Evolutionary conservation across 148 eudicot genomes (phyloP), one percentile per base, ranked within the genome.

Genomic region (Vaccinium myrtillus): DNA sequence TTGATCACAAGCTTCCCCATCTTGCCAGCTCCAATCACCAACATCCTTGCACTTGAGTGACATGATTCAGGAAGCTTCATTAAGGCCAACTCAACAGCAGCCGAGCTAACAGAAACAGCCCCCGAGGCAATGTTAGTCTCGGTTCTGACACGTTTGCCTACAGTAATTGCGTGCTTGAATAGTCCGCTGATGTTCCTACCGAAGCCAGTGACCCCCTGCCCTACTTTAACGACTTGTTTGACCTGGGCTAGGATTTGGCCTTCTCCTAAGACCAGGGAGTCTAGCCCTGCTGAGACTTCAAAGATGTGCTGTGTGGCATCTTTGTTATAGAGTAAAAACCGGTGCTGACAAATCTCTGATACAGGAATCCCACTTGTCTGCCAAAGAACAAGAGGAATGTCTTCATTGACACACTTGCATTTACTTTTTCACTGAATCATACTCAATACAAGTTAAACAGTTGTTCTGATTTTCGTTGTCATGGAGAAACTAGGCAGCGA

Each of bases 201-300:
- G 67, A 96, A 96, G 65, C 99, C 99, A 79, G 89, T 90, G 50
- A 93, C 97, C 13, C 98, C 98, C 87, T 96, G 98, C 1, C 99
- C 98, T 63, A 94, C 94, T 90, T 91, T 94, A 46, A 94, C 99
- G 6, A 96, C 99, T 90, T 94, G 99, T 84, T 96, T 96, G 59
- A 96, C 99, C 85, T 96, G 99, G 81, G 99, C 95, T 71, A 96
- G 98, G 55, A 96, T 96, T 81, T 96, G 99, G 75, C 99, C 99
- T 87, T 96, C 99, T 79, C 99, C 99, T 78, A 96, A 77, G 3
- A 96, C 99, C 87, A 96, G 86, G 70, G 99, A 96, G 87, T 96
- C 99, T 39, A 96, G 86, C n/a, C 99, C 99, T 12, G 99, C 98
- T 55, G 99, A 94, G 51, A 96, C 99, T 92, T 96, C 98, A 83